Base-by-base conservation (phyloP, 2,329 filamentous ascomycete genomes). In the Graphilbum sp. region DNA sequence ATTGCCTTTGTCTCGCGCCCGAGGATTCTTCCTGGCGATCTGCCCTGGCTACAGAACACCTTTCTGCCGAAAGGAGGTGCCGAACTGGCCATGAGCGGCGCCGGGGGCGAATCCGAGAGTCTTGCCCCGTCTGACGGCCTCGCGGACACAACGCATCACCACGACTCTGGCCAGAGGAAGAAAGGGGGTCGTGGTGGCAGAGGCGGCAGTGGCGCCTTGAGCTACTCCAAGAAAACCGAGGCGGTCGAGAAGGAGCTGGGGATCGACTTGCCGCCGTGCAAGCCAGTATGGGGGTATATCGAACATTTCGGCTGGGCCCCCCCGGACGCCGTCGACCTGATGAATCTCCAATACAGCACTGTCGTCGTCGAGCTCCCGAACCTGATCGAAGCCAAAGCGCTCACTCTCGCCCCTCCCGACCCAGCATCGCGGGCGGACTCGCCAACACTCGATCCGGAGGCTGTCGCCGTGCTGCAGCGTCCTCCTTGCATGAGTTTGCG, bases 271-370 rank as follows among this genome's bases (percentile, higher is more conserved):
- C 59, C 64, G 6, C 56, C 57, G 9, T 53, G 72, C 61, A 45
- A 51, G n/a, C 57, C 64, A 2, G 62, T 72, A 18, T 96, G 88
- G 88, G 85, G 83, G 18, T 61, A 73, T n/a, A 75, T 96, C 37
- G 73, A 82, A 42, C 90, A 98, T 53, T 66, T 75, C 15, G 90
- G 88, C 37, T 96, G 90, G 88, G 79, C 80, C 2, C 82, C 85
- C 2, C 88, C 88, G 19, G 39, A 37, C 2, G 25, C 39, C 3
- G 79, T 75, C 1, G 62, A 70, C 51, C 60, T 90, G 16, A 76
- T 84, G 5, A 75, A 84, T 50, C 60, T 96, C n/a, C 76, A 92
- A 46, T 96, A 93, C 56, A 69, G 67, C 48, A 75, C 75, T 2
- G 84, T 98, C 19, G 66, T 95, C 16, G 67, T 71, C 29, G 88